A percentile compares a stretch with the other conserved stretches of the same genome.
Conservation (phyloP, 208 protist species). For the Phytomonas sp. region DNA sequence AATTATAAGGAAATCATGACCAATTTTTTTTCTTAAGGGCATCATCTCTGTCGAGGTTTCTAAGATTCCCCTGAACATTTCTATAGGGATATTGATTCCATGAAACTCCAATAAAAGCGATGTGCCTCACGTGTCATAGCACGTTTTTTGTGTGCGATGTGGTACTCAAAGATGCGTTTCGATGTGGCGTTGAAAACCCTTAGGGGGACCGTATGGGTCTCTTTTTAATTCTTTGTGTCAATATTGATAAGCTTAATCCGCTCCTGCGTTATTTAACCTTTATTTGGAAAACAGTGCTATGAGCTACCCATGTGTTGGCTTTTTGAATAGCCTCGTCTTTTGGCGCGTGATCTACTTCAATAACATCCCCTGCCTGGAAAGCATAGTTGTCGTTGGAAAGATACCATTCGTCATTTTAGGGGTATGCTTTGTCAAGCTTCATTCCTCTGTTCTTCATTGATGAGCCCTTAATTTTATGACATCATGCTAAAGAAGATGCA, state of each 20-base stretch:
- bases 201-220: conserved; percentile 45
- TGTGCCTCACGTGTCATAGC: too few species aligned
- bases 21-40: too few species aligned
- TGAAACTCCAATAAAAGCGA: too few species aligned
- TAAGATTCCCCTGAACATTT: too few species aligned
- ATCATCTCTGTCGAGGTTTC: too few species aligned
- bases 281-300: conserved; percentile 36
- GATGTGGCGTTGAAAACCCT: conserved; percentile 47
- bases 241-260: conserved; percentile 24
- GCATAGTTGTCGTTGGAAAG: not conserved
- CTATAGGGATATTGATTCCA: too few species aligned
- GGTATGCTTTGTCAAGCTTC: not conserved
- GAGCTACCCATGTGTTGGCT: conserved; percentile 42
- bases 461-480: not conserved
- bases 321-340: conserved; percentile 54
- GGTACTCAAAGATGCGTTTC: too few species aligned
- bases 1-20: too few species aligned
- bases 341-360: conserved; percentile 26
- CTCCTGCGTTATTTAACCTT: conserved; percentile 17
- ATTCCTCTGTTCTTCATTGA: not conserved
- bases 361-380: too few species aligned
- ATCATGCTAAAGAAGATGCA: too few species aligned
- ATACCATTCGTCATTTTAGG: not conserved
- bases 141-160: too few species aligned
- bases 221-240: conserved; percentile 32